These are phyloP conservation scores for Calvatia gigantea DNA, from an alignment of 768 basidiomycete genomes.

Conservation along the genomic window DNA sequence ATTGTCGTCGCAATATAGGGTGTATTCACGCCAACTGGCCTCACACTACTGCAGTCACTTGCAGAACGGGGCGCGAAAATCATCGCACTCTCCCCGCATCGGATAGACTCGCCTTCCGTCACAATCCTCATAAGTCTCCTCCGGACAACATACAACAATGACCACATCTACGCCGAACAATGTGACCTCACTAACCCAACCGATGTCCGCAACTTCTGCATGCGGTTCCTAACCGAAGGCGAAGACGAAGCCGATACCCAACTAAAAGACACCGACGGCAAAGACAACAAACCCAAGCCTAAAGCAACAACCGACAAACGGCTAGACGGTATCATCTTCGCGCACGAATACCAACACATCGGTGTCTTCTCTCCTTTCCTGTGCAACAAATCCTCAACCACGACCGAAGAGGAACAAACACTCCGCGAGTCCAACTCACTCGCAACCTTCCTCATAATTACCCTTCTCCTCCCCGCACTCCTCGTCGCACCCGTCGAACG, in stretches of 20 bases:
- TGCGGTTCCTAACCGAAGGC: constrained; percentile 50
- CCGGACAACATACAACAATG: constrained; percentile 66
- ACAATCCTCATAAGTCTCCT: constrained; percentile 64
- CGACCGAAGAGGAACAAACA: constrained; percentile 26
- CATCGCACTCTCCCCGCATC: constrained; percentile 65
- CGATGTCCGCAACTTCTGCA: constrained; percentile 68
- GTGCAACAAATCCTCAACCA: neutral
- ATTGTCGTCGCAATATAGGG: constrained; percentile 50
- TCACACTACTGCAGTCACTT: constrained; percentile 62
- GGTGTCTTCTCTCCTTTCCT: constrained; percentile 41
- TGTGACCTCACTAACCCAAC: constrained; percentile 67
- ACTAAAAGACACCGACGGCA: too few relatives aligned
- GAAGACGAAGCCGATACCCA: too few relatives aligned
- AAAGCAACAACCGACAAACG: constrained; percentile 39
- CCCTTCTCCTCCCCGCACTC: constrained; percentile 74
- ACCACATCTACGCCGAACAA: constrained; percentile 75
- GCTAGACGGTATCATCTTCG: constrained; percentile 76
- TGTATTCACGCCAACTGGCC: constrained; percentile 68
- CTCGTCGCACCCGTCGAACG: constrained; percentile 84
- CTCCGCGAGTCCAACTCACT: constrained; percentile 49
- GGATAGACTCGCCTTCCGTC: constrained; percentile 50
- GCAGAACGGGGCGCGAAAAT: constrained; percentile 77
- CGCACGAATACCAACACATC: constrained; percentile 71
- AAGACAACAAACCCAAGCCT: neutral
- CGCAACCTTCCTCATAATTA: constrained; percentile 76